Evolutionary conservation across 2,329 filamentous ascomycete genomes (phyloP).

Genomic region (Septoria linicola): DNA sequence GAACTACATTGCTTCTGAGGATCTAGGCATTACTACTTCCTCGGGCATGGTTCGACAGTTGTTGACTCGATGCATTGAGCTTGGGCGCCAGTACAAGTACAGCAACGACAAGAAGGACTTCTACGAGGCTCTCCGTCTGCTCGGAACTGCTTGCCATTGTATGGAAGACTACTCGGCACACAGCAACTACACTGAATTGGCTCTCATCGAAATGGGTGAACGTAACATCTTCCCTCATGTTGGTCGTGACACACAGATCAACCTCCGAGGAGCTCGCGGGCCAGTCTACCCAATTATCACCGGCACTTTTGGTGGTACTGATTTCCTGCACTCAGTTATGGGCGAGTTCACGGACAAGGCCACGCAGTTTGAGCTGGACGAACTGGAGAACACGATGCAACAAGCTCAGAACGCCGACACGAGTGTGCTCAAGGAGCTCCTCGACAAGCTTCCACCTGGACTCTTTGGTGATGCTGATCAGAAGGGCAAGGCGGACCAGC

Average conservation of each 20-base stretch:
- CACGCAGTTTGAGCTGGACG: slow-evolving; percentile 85
- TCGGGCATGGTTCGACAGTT: slow-evolving; percentile 72
- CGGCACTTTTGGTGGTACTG: slow-evolving; percentile 90
- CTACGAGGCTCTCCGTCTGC: slow-evolving; percentile 78
- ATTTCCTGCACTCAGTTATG: slow-evolving; percentile 74
- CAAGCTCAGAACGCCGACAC: slow-evolving; percentile 59
- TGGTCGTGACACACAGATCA: slow-evolving; percentile 69
- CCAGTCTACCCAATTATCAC: slow-evolving; percentile 80
- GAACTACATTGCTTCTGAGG: slow-evolving; percentile 91
- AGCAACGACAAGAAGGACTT: slow-evolving; percentile 71
- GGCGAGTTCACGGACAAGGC: slow-evolving; percentile 81
- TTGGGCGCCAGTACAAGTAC: slow-evolving; percentile 71
- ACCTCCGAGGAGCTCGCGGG: slow-evolving; percentile 63
- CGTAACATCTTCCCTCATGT: slow-evolving; percentile 81
- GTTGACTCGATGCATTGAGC: slow-evolving; percentile 70
- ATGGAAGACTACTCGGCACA: slow-evolving; percentile 91
- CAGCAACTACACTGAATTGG: slow-evolving; percentile 88
- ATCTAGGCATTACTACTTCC: slow-evolving; percentile 74
- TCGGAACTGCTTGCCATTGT: slow-evolving; percentile 88
- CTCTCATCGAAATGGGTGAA: slow-evolving; percentile 83
- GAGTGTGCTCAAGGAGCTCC: slow-evolving; percentile 76
- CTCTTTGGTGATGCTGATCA: slow-evolving; percentile 75
- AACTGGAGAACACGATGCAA: slow-evolving; percentile 79
- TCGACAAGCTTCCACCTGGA: slow-evolving; percentile 78
- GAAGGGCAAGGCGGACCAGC: slow-evolving; percentile 71